Percentiles rank a stretch among this genome's conserved stretches.
Conservation (phyloP, 2,329 filamentous ascomycete genomes). For the Hortaea werneckii region DNA sequence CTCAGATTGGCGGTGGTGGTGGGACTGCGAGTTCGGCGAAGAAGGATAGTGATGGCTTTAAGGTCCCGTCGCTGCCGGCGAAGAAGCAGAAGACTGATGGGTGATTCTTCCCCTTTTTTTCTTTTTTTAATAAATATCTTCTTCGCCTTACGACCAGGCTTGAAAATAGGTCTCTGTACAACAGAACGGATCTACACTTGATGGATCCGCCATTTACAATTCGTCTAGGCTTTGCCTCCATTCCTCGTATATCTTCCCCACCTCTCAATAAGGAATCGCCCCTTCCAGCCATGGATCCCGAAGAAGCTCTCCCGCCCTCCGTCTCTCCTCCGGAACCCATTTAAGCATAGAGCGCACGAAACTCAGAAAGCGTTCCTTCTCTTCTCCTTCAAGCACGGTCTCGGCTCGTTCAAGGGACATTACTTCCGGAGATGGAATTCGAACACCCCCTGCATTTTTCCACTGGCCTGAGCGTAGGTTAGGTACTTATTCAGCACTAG, state of each 20-base stretch:
- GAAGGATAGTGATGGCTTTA: conserved; percentile 58
- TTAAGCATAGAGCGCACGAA: background rate
- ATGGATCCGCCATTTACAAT: too few species aligned
- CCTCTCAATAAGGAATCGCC: too few species aligned
- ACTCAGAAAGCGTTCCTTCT: background rate
- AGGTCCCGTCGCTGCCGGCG: conserved; percentile 64
- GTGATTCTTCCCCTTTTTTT: conserved; percentile 3
- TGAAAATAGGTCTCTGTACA: too few species aligned
- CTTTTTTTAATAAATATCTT: too few species aligned
- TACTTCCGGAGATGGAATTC: background rate
- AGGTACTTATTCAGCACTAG: too few species aligned
- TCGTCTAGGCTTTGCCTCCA: too few species aligned
- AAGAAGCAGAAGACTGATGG: conserved; percentile 49
- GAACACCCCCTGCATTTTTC: background rate
- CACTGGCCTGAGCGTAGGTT: background rate
- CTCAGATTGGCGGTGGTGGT: conserved; percentile 54
- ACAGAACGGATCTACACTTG: too few species aligned
- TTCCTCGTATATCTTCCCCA: too few species aligned
- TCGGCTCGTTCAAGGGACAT: background rate
- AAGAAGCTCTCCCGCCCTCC: background rate
- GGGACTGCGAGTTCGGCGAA: conserved; percentile 32
- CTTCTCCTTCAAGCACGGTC: background rate
- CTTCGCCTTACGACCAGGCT: too few species aligned
- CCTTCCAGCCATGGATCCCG: background rate
- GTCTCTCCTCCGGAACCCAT: background rate